Evolutionary conservation across 1,139 yeast species (phyloP).

Genomic region (Pichia sp.): DNA sequence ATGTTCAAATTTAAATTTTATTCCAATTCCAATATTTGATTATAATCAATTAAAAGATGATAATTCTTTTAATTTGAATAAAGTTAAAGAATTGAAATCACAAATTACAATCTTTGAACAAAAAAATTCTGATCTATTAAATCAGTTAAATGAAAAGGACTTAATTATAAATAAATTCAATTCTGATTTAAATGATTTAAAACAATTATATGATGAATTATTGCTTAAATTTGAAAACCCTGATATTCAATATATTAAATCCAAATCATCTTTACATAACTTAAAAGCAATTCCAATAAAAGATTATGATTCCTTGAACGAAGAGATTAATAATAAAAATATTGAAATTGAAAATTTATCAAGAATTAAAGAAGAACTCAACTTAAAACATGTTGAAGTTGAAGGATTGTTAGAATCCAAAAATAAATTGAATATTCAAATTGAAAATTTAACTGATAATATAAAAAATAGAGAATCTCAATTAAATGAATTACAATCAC

Average conservation of each 20-base stretch:
- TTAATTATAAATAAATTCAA: neutral
- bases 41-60: constrained; percentile 1
- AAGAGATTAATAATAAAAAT: constrained; percentile 7
- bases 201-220: neutral
- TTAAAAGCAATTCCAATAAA: constrained; percentile 28
- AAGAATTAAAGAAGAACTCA: constrained; percentile 2
- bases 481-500: constrained; percentile 1
- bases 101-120: neutral
- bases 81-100: neutral
- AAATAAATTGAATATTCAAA: constrained; percentile 1
- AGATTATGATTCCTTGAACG: constrained; percentile 20
- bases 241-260: constrained; percentile 21
- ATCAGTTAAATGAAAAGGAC: neutral
- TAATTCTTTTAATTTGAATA: neutral
- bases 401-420: constrained; percentile 1
- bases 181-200: constrained; percentile 2
- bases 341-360: neutral
- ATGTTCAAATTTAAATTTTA: neutral
- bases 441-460: constrained; percentile 1
- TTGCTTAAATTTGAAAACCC: constrained; percentile 14
- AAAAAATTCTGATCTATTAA: neutral
- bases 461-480: constrained; percentile 7
- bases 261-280: constrained; percentile 27
- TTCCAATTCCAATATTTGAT: constrained; percentile 4
- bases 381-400: constrained; percentile 10